Base-by-base conservation (phyloP, 805 yeast species). In the Myxozyma geophila region DNA sequence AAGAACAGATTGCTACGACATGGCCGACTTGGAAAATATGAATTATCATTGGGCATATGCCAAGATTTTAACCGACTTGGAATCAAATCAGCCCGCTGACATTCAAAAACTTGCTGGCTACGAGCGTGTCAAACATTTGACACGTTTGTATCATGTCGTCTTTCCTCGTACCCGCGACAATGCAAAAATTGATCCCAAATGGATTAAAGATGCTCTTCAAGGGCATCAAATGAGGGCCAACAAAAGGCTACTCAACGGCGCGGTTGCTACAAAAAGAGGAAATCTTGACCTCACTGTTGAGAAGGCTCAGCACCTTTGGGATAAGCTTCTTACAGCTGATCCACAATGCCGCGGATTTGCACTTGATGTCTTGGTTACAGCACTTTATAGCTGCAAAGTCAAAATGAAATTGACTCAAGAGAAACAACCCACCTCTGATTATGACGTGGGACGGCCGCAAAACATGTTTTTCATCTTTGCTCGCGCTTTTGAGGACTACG, bases 391-490 rank as follows among this genome's bases (percentile, higher is more conserved):
- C 21, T 46, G 28, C 35, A 46, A 46, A 23, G 50, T 46, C 50
- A 46, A 46, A 33, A 23, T 19, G 33, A 28, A 28, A 28, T 28
- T 19, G 9, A 21, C 2, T 10, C 10, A 9, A 19, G 15, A 21
- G 2, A 12, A 15, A 9, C 13, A 46, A 9, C 35, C 19, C 35
- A 10, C 21, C 3, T 28, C n/a, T 19, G 35, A 46, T 33, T 46
- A 3, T 15, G 35, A 46, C 19, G 35, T 21, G 13, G 35, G 33
- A 10, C 50, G 50, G 15, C 50, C 50, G 33, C 50, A 46, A 46
- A 46, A 46, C 50, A 46, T 19, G 35, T 46, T 46, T 15, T 46
- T 46, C 19, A 33, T 46, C 28, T 46, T 46, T 46, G 50, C 50
- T 15, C 50, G 50, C 15, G n/a, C 50, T 9, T 46, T 46, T 15